Conservation (phyloP, 768 basidiomycete genomes). For the Coprinopsis sp. region DNA sequence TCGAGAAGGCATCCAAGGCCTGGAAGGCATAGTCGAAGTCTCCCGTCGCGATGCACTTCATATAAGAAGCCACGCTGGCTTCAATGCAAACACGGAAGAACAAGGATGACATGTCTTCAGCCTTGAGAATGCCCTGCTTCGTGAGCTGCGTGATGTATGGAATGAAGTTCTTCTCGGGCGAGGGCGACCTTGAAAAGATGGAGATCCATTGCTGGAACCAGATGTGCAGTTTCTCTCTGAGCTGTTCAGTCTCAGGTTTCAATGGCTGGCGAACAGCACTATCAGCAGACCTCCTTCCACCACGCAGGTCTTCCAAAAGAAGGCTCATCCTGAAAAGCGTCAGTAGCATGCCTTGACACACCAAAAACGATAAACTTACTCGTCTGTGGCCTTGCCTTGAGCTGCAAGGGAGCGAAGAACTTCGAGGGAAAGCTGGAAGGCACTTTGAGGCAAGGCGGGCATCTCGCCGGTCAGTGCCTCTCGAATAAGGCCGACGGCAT, state of each 20-base stretch:
- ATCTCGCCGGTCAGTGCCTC: constrained; percentile 82
- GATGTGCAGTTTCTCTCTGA: constrained; percentile 68
- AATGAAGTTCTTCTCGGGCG: constrained; percentile 93
- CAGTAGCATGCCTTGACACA: constrained; percentile 3
- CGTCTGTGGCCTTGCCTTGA: constrained; percentile 75
- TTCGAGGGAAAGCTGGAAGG: constrained; percentile 78
- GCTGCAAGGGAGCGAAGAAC: constrained; percentile 71
- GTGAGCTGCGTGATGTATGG: constrained; percentile 96
- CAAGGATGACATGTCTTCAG: constrained; percentile 93
- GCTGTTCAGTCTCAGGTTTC: constrained; percentile 70
- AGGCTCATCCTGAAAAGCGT: constrained; percentile 47
- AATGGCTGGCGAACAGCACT: constrained; percentile 32
- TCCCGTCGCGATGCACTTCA: constrained; percentile 66
- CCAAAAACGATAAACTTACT: constrained; percentile 48
- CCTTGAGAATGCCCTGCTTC: constrained; percentile 93
- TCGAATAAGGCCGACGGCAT: constrained; percentile 77
- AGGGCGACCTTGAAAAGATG: constrained; percentile 86
- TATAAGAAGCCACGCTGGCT: constrained; percentile 85
- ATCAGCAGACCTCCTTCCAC: constrained; percentile 45
- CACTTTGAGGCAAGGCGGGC: constrained; percentile 72
- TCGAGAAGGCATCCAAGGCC: constrained; percentile 91
- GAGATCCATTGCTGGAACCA: constrained; percentile 96
- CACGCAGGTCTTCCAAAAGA: constrained; percentile 80
- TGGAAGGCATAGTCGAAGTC: constrained; percentile 81
- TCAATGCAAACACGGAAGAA: constrained; percentile 99